Conservation (phyloP, 345 rosid species). For the Populus davidiana region DNA sequence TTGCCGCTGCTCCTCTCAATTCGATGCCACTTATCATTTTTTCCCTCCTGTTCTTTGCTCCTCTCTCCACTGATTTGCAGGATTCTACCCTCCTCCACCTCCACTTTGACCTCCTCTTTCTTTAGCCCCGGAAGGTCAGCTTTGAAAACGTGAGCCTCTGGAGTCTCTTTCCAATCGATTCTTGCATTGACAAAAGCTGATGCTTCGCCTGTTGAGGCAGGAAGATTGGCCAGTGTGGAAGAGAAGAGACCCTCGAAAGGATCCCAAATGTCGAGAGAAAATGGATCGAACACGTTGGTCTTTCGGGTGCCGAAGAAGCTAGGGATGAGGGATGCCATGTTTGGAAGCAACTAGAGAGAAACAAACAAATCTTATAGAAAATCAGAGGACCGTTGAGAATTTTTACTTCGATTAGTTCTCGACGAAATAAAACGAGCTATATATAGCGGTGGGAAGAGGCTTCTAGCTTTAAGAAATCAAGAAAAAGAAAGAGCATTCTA, state of each 20-base stretch:
- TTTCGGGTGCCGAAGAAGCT: slow-evolving; percentile 18
- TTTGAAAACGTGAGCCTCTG: slow-evolving; percentile 27
- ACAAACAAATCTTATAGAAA: background rate
- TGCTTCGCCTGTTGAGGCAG: background rate
- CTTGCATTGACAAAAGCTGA: slow-evolving; percentile 14
- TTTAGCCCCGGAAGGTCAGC: slow-evolving; percentile 21
- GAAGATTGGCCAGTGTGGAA: background rate
- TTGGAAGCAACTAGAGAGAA: background rate
- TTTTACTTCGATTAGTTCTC: background rate
- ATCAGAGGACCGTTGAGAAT: background rate
- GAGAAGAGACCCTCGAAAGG: slow-evolving; percentile 9
- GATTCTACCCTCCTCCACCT: slow-evolving; percentile 26
- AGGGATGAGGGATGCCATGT: slow-evolving; percentile 19
- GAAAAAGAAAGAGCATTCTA: background rate
- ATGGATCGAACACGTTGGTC: slow-evolving; percentile 21
- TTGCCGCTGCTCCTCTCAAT: slow-evolving; percentile 19
- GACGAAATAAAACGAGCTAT: background rate
- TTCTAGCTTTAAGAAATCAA: slow-evolving; percentile 7
- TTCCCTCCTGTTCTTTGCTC: slow-evolving; percentile 21
- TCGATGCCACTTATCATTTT: slow-evolving; percentile 23
- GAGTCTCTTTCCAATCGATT: slow-evolving; percentile 31
- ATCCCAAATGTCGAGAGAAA: slow-evolving; percentile 19
- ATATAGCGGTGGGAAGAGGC: slow-evolving; percentile 13
- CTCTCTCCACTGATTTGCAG: slow-evolving; percentile 28
- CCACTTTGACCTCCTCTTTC: slow-evolving; percentile 28